Conservation (phyloP, 2,329 filamentous ascomycete species). For the Dryadomyces sulphureus region DNA sequence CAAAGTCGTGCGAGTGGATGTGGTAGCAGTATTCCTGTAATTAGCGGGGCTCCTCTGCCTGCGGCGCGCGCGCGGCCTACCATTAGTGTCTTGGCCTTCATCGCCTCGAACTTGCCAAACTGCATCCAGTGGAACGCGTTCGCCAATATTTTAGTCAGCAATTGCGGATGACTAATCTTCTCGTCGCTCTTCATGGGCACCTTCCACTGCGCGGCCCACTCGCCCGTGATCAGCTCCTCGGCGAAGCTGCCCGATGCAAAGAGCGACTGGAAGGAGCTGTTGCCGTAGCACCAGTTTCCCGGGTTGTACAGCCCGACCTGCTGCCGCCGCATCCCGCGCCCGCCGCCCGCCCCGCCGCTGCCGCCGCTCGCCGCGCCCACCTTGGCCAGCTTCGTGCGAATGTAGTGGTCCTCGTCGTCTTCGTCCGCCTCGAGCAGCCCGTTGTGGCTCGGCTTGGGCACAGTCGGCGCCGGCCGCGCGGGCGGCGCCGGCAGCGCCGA, state of each 20-base stretch:
- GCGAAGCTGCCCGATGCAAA: slow-evolving; percentile 58
- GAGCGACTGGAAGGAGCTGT: slow-evolving; percentile 74
- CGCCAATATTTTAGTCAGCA: slow-evolving; percentile 44
- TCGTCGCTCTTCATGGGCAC: slow-evolving; percentile 49
- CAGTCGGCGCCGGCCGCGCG: slow-evolving; percentile 50
- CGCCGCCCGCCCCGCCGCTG: slow-evolving; percentile 14
- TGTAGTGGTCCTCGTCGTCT: slow-evolving; percentile 21
- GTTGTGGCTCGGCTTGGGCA: slow-evolving; percentile 62
- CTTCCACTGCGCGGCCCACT: slow-evolving; percentile 51
- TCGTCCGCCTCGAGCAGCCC: slow-evolving; percentile 41
- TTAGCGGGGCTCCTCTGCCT: not conserved
- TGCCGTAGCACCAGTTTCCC: slow-evolving; percentile 79
- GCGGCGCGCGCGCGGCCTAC: slow-evolving; percentile 30
- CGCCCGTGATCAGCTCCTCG: slow-evolving; percentile 42
- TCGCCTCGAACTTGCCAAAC: slow-evolving; percentile 30
- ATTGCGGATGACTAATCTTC: slow-evolving; percentile 35
- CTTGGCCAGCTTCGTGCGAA: slow-evolving; percentile 25
- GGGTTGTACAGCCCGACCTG: slow-evolving; percentile 65
- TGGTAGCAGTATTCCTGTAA: slow-evolving; percentile 45
- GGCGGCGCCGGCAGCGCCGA: slow-evolving; percentile 41
- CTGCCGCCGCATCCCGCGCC: slow-evolving; percentile 28
- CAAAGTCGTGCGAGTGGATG: slow-evolving; percentile 32
- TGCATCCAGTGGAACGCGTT: slow-evolving; percentile 44
- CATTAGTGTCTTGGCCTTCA: slow-evolving; percentile 42
- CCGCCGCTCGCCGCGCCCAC: slow-evolving; percentile 6